Evolutionary conservation across 2,329 filamentous ascomycete species (phyloP).

Genomic region (Colletotrichum sp.): DNA sequence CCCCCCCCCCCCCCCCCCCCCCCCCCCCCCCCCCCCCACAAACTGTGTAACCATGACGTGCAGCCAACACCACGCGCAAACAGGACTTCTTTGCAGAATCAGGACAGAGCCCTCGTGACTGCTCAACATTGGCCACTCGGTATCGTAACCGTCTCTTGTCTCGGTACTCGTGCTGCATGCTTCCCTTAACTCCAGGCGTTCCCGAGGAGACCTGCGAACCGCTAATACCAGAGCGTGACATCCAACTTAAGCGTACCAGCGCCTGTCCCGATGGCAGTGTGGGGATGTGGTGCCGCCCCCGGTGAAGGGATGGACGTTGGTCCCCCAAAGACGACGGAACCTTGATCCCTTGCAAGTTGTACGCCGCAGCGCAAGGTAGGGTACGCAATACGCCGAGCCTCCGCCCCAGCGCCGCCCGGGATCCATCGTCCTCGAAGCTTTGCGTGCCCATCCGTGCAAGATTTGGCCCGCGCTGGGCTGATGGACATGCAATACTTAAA

Average conservation of each 20-base stretch:
- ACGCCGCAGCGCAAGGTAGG: neutral
- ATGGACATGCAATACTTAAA: neutral
- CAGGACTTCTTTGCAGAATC: neutral
- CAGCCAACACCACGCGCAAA: neutral
- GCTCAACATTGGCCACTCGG: neutral
- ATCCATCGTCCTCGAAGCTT: neutral
- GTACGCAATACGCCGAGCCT: constrained; percentile 7
- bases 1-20: no score
- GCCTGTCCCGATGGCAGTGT: neutral
- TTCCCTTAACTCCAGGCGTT: neutral
- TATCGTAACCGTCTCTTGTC: neutral
- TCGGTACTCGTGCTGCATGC: neutral
- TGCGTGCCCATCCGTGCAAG: neutral
- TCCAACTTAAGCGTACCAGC: neutral
- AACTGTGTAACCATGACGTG: neutral
- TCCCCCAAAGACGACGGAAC: neutral
- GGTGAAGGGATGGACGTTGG: neutral
- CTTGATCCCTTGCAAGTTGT: neutral
- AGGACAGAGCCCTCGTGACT: neutral
- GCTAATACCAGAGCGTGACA: neutral
- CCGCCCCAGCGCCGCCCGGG: constrained; percentile 14
- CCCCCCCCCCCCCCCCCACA: no score
- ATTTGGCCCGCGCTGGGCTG: neutral
- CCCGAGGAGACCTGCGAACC: neutral
- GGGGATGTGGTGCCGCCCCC: neutral